Evolutionary conservation across 441 rosid genomes (phyloP), one percentile per base, ranked within the genome.

Genomic region (Arabidopsis lyrata): DNA sequence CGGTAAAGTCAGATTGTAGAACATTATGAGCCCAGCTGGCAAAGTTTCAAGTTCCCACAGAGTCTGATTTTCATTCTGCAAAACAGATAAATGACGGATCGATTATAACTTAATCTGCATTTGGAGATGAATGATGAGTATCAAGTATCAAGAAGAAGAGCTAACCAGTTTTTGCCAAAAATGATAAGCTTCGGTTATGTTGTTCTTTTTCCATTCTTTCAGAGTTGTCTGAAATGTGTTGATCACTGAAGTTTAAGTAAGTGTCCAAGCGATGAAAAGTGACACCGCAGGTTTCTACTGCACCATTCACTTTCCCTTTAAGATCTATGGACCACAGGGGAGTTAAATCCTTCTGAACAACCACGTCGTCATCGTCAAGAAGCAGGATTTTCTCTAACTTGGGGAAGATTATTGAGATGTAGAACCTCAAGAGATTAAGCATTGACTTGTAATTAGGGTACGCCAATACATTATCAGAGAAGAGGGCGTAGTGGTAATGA

Each of bases 21-120:
- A 92, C 6, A 96, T 87, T 44, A 95, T 59, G 34, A 95, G 87
- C 45, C 97, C 96, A 0, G 99, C 97, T 9, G 99, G 99, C 32
- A 95, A 77, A 1, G 99, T 92, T 36, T 97, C 99, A 0, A 95
- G 97, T 59, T 95, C 90, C 99, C 99, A 95, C 2, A 95, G 77
- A 53, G 96, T 88, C 72, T 94, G 68, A 73, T 95, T 90, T 6
- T 82, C 91, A n/a, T 95, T 95, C 88, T 75, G 85, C 77, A 61
- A 52, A 66, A 39, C 39, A 11, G 22, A 22, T 22, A 22, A 22
- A 22, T 22, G 22, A 22, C 22, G 22, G 22, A 22, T 22, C 22
- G 22, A 22, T 22, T 7, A 55, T n/a, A 32, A 54, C 62, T 22
- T 13, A 14, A 29, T 10, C 76, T 54, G 35, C 63, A 58, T 44